These are phyloP conservation scores for Arachis monticola DNA, from an alignment of 331 rosid species.

Conservation along the genomic window DNA sequence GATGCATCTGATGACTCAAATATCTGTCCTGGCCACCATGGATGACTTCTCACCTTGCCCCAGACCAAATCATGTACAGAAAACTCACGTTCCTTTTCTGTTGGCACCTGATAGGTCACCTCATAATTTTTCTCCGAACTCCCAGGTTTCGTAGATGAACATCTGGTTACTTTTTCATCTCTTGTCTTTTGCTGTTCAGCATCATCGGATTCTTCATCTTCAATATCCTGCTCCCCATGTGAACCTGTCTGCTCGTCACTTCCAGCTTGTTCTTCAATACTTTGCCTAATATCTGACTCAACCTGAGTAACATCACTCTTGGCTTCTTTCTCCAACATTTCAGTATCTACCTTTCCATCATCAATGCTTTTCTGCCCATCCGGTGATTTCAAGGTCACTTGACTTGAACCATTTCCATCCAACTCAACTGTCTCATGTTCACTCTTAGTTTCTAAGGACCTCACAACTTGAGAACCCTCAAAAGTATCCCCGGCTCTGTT, in stretches of 20 bases:
- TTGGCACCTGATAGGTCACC: slow-evolving; percentile 26
- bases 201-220: slow-evolving; percentile 19
- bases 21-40: slow-evolving; percentile 51
- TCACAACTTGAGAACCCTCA: slow-evolving; percentile 32
- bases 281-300: neutral
- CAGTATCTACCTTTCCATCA: neutral
- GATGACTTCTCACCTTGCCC: slow-evolving; percentile 48
- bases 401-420: slow-evolving; percentile 7
- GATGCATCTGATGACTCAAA: slow-evolving; percentile 40
- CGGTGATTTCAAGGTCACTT: slow-evolving; percentile 26
- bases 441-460: slow-evolving; percentile 31
- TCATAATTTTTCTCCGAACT: slow-evolving; percentile 6
- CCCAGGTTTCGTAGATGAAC: neutral
- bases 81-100: slow-evolving; percentile 27
- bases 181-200: neutral
- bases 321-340: slow-evolving; percentile 26
- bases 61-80: slow-evolving; percentile 42
- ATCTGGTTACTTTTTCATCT: slow-evolving; percentile 3
- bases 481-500: neutral
- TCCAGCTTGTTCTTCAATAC: slow-evolving; percentile 15
- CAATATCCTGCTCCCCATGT: slow-evolving; percentile 9
- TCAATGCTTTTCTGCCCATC: slow-evolving; percentile 13
- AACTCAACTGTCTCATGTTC: slow-evolving; percentile 25
- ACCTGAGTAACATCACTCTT: slow-evolving; percentile 7
- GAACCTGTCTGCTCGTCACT: slow-evolving; percentile 14